These are phyloP conservation scores for Pythium phragmitis DNA, from an alignment of 352 stramenopile genomes.

Conservation along the genomic window DNA sequence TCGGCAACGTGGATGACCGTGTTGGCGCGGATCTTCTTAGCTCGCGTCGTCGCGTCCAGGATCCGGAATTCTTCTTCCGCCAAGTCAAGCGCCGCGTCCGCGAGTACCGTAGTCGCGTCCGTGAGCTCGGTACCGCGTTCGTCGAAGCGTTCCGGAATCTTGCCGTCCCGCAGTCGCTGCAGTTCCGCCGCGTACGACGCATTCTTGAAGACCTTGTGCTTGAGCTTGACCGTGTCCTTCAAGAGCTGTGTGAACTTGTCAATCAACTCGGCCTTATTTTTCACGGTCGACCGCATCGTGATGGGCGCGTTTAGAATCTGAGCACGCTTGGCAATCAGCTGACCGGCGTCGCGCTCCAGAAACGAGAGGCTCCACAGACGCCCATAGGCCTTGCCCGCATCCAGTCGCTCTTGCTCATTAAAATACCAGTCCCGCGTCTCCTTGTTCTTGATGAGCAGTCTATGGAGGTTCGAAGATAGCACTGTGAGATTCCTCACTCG, in stretches of 20 bases:
- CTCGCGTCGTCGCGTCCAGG: conserved; percentile 60
- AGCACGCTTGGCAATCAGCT: conserved; percentile 70
- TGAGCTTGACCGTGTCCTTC: conserved; percentile 86
- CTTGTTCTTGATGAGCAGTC: conserved; percentile 87
- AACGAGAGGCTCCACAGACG: conserved; percentile 81
- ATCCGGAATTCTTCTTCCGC: conserved; percentile 77
- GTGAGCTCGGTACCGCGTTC: conserved; percentile 63
- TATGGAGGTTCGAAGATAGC: background rate
- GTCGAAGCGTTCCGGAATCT: conserved; percentile 78
- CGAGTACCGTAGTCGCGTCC: conserved; percentile 53
- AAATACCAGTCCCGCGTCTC: conserved; percentile 87
- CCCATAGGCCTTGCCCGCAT: conserved; percentile 74
- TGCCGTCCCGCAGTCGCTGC: conserved; percentile 45
- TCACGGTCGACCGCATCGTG: conserved; percentile 56
- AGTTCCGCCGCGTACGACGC: conserved; percentile 56
- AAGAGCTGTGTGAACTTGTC: conserved; percentile 84
- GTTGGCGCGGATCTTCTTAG: conserved; percentile 79
- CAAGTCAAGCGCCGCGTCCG: conserved; percentile 66
- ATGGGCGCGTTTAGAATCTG: conserved; percentile 75
- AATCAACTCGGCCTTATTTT: conserved; percentile 82
- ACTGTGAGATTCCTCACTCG: background rate
- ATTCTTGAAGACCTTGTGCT: conserved; percentile 89
- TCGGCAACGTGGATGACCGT: conserved; percentile 71
- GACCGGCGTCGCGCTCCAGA: conserved; percentile 65
- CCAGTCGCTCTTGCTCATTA: conserved; percentile 69